These are phyloP conservation scores for Periconia sp. DNA, from an alignment of 2,329 filamentous ascomycete species.

Conservation along the genomic window DNA sequence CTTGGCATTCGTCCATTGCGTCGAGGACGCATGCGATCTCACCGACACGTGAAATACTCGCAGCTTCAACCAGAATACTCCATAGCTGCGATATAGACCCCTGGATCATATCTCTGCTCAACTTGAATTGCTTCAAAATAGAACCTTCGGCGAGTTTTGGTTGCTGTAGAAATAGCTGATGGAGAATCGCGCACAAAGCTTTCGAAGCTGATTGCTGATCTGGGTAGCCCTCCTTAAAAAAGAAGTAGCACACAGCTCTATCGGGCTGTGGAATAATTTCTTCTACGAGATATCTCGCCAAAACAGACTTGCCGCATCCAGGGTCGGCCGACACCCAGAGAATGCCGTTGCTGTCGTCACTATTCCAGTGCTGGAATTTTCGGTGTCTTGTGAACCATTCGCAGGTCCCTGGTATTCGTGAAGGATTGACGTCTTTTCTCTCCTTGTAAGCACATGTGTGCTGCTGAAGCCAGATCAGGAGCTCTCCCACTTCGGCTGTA, in stretches of 20 bases:
- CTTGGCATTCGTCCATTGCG: conserved; percentile 37
- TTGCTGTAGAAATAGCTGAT: conserved; percentile 7
- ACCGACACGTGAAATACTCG: conserved; percentile 5
- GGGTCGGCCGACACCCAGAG: conserved; percentile 33
- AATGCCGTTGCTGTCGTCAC: background rate
- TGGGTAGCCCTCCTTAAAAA: conserved; percentile 13
- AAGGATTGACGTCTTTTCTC: conserved; percentile 10
- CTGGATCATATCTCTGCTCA: background rate
- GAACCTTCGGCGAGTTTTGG: background rate
- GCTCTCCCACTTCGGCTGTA: background rate
- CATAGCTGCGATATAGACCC: conserved; percentile 3
- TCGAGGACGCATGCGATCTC: conserved; percentile 32
- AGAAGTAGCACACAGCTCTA: conserved; percentile 13
- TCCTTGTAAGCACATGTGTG: conserved; percentile 4
- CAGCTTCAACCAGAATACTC: conserved; percentile 3
- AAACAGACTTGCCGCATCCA: conserved; percentile 32
- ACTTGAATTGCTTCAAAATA: background rate
- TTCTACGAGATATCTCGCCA: conserved; percentile 19
- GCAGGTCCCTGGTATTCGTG: conserved; percentile 31
- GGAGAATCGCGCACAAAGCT: conserved; percentile 9
- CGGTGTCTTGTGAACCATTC: conserved; percentile 33
- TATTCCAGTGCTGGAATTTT: conserved; percentile 25
- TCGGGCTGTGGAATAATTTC: background rate
- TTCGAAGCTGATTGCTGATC: conserved; percentile 2
- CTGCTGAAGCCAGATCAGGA: background rate